Base-by-base conservation (phyloP, 2,329 filamentous ascomycete species). In the Hirsutella minnesotensis region DNA sequence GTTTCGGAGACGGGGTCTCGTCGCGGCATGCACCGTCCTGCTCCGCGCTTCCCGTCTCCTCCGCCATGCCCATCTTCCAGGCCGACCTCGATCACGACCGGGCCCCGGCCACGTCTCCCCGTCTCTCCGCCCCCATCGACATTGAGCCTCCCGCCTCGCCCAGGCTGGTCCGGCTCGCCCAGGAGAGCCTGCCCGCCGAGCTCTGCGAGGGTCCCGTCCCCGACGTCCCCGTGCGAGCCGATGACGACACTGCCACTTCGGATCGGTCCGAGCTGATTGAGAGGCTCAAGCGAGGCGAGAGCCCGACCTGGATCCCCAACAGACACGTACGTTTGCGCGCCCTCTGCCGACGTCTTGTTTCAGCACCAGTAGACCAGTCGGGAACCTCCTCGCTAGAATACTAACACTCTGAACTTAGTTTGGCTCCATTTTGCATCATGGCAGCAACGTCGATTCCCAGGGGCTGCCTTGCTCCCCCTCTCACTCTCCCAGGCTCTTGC, bases 211-310 rank as follows among this genome's bases (percentile, higher is more conserved):
- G 75, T 0, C 75, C 68, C 1, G 38, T 79, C 15, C 60, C 57
- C 21, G 69, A 72, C 38, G 68, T 60, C 39, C 27, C 49, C 60
- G 9, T 12, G 52, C 53, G 7, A 48, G 46, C 15, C 44, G 21
- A 27, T 20, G 52, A 53, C 39, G 56, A 55, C 15, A 46, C 45
- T 21, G 53, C 64, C 12, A 69, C 67, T 30, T 71, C 69, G 16
- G 79, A 87, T 58, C 75, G 89, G 49, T 78, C 79, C 44, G 83
- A 89, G 60, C 68, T 95, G 53, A 95, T 96, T 44, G 77, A 88
- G 61, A 75, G 81, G 49, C 72, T 95, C 51, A 95, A 95, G 66
- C 78, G 76, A 59, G 79, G 79, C 27, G 80, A 88, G 62, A 83
- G 78, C 54, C 81, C 85, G 31, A 77, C 78, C 4, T 92, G 86